Evolutionary conservation across 768 basidiomycete genomes (phyloP).

Genomic region (Galerina marginata): DNA sequence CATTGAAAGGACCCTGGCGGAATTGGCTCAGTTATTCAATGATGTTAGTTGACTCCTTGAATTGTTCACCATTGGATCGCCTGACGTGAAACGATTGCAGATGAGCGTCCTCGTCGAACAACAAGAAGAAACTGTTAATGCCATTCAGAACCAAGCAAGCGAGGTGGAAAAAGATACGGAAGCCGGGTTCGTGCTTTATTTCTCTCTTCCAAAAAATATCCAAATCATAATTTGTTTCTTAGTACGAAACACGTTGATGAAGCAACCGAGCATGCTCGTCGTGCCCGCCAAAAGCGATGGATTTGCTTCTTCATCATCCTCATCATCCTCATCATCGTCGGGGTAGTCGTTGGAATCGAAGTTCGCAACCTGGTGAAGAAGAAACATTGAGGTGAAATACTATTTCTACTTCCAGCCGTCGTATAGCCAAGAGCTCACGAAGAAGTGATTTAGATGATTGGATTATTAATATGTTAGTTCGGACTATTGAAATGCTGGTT

Average conservation of each 20-base stretch:
- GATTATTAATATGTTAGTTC: no score
- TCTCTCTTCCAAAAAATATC: neutral
- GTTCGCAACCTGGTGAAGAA: slow-evolving; percentile 44
- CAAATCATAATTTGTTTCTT: slow-evolving; percentile 12
- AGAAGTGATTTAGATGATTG: no score
- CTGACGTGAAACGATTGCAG: slow-evolving; percentile 45
- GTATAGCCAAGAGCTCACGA: no score
- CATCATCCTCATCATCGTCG: slow-evolving; percentile 69
- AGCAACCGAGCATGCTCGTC: slow-evolving; percentile 84
- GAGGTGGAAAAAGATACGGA: slow-evolving; percentile 84
- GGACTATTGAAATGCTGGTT: no score
- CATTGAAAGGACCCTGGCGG: slow-evolving; percentile 91
- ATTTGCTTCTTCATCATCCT: slow-evolving; percentile 87
- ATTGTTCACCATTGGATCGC: neutral
- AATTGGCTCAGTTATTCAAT: slow-evolving; percentile 95
- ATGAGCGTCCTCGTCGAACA: slow-evolving; percentile 96
- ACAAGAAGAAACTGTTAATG: slow-evolving; percentile 87
- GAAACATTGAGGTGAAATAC: no score
- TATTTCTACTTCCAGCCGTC: no score
- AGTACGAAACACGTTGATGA: slow-evolving; percentile 86
- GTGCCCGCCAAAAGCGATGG: slow-evolving; percentile 95
- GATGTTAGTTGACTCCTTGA: slow-evolving; percentile 60
- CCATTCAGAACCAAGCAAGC: slow-evolving; percentile 79
- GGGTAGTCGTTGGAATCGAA: slow-evolving; percentile 65
- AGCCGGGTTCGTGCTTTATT: slow-evolving; percentile 62